Conservation (phyloP, 805 yeast genomes). For the Suhomyces emberorum region DNA sequence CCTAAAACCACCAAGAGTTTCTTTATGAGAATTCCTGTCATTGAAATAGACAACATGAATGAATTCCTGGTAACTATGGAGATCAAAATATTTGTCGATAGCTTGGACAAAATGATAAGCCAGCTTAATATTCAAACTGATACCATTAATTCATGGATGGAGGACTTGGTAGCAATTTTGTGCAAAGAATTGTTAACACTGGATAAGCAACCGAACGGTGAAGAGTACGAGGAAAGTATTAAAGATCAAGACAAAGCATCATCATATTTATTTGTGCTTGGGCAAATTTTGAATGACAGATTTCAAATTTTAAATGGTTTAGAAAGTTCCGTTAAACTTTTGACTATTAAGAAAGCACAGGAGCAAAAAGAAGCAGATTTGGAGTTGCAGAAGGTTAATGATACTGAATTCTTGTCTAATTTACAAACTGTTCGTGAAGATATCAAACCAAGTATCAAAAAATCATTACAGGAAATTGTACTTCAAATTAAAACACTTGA, state of each 20-base stretch:
- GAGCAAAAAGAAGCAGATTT: constrained; percentile 17
- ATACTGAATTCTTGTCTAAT: constrained; percentile 21
- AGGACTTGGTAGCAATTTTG: constrained; percentile 40
- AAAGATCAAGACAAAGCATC: constrained; percentile 72
- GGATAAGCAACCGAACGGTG: constrained; percentile 59
- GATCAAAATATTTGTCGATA: constrained; percentile 19
- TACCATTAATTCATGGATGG: constrained; percentile 51
- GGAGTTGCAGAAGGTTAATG: constrained; percentile 25
- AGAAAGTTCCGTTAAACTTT: constrained; percentile 18
- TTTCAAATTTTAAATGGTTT: constrained; percentile 38
- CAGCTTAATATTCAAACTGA: constrained; percentile 52
- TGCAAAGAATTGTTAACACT: constrained; percentile 45
- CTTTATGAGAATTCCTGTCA: constrained; percentile 28
- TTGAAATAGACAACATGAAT: constrained; percentile 14
- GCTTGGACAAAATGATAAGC: constrained; percentile 15
- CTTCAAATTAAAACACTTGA: constrained; percentile 26
- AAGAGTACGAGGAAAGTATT: constrained; percentile 74
- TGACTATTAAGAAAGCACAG: constrained; percentile 16
- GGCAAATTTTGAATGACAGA: constrained; percentile 44
- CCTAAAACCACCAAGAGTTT: constrained; percentile 35
- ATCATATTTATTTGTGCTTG: constrained; percentile 53
- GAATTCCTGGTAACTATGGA: constrained; percentile 18
- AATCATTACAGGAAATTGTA: constrained; percentile 33
- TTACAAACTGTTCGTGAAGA: constrained; percentile 17
- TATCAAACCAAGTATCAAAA: constrained; percentile 30